Evolutionary conservation across 1,139 yeast species (phyloP).

Genomic region (Yamadazyma epiphylla): DNA sequence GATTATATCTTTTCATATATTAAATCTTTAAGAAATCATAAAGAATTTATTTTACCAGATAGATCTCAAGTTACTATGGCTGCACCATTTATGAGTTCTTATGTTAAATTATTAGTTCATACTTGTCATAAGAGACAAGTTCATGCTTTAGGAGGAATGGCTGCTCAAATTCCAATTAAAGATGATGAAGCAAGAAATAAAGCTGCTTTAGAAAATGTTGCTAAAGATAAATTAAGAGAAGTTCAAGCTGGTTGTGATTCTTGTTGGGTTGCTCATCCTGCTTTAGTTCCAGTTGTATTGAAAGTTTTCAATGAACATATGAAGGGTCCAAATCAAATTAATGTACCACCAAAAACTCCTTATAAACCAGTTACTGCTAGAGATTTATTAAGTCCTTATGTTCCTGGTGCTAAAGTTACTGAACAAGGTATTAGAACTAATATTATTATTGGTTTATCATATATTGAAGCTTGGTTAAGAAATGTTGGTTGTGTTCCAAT

Average conservation of each 20-base stretch:
- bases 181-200: constrained; percentile 60
- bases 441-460: constrained; percentile 67
- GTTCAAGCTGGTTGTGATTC: constrained; percentile 76
- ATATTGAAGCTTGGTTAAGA: constrained; percentile 82
- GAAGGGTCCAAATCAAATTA: constrained; percentile 83
- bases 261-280: constrained; percentile 83
- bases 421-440: constrained; percentile 73
- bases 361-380: constrained; percentile 54
- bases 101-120: constrained; percentile 62
- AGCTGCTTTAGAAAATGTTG: constrained; percentile 67
- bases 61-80: constrained; percentile 72
- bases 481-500: constrained; percentile 81
- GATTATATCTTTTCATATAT: constrained; percentile 74
- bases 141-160: constrained; percentile 85
- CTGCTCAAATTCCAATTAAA: constrained; percentile 79
- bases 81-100: constrained; percentile 71
- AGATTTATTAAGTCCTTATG: constrained; percentile 67
- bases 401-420: constrained; percentile 61
- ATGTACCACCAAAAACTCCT: constrained; percentile 49
- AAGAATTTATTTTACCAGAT: constrained; percentile 65
- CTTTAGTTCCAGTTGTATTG: constrained; percentile 69
- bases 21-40: constrained; percentile 62
- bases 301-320: constrained; percentile 76
- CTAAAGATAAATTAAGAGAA: constrained; percentile 71
- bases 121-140: constrained; percentile 75